Evolutionary conservation across 768 basidiomycete genomes (phyloP).

Genomic region (Collybiopsis confluens): DNA sequence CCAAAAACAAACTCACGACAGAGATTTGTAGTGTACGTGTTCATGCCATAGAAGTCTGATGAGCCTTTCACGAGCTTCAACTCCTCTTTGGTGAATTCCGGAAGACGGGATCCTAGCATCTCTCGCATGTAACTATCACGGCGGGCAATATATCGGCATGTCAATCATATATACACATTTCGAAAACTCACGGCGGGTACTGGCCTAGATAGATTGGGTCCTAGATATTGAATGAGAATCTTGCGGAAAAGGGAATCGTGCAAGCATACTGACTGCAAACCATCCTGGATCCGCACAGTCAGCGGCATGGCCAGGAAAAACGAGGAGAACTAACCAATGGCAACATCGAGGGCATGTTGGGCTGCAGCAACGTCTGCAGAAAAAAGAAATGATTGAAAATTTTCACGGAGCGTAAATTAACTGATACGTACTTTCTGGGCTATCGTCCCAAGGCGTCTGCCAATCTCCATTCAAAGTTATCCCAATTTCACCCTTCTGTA

Average conservation of each 20-base stretch:
- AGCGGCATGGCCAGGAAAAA: no score
- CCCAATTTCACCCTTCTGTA: constrained; percentile 66
- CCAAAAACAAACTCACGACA: constrained; percentile 36
- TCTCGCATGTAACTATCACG: constrained; percentile 43
- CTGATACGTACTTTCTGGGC: constrained; percentile 53
- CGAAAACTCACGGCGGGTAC: constrained; percentile 40
- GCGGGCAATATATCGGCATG: no score
- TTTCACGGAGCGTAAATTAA: neutral
- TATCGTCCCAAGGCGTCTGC: constrained; percentile 69
- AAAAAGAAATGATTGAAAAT: neutral
- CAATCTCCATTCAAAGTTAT: constrained; percentile 78
- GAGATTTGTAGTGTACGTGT: constrained; percentile 67
- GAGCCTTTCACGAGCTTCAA: constrained; percentile 54
- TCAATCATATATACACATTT: no score
- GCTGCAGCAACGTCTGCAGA: constrained; percentile 58
- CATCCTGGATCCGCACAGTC: constrained; percentile 34
- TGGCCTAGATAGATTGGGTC: constrained; percentile 71
- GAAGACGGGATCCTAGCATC: constrained; percentile 55
- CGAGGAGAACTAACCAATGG: constrained; percentile 49
- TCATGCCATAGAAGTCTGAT: constrained; percentile 71
- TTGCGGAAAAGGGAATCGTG: constrained; percentile 4
- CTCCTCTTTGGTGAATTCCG: constrained; percentile 54
- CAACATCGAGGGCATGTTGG: constrained; percentile 68
- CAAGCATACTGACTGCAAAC: constrained; percentile 47
- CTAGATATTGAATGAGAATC: constrained; percentile 20